Conservation (phyloP, 257 asterid species). For the Solanum medicagineum region DNA sequence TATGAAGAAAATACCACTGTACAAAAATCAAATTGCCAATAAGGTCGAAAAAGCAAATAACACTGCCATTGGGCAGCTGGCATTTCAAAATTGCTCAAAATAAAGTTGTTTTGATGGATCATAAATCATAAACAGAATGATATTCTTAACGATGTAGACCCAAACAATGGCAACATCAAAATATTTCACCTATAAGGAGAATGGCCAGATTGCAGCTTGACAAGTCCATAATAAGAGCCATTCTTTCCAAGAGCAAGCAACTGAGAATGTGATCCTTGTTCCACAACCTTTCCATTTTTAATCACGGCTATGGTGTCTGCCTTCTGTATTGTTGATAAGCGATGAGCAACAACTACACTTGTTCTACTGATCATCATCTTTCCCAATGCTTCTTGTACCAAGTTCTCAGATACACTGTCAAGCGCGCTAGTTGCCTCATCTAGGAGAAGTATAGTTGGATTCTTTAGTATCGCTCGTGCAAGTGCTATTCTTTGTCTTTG, state of each 20-base stretch:
- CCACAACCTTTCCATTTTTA: conserved; percentile 51
- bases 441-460: conserved; percentile 56
- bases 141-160: neutral
- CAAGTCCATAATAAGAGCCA: conserved; percentile 48
- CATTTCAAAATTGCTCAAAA: neutral
- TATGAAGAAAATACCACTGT: neutral
- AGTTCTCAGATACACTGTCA: conserved; percentile 44
- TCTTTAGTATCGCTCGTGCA: conserved; percentile 63
- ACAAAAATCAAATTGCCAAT: neutral
- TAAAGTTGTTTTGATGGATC: neutral
- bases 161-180: neutral
- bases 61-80: neutral
- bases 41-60: neutral
- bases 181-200: conserved; percentile 1
- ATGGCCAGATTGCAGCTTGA: conserved; percentile 29
- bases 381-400: conserved; percentile 60
- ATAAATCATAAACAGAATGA: neutral
- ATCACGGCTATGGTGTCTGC: conserved; percentile 51
- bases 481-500: conserved; percentile 65
- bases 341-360: conserved; percentile 57
- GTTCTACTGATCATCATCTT: conserved; percentile 52
- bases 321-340: conserved; percentile 53
- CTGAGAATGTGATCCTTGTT: conserved; percentile 53
- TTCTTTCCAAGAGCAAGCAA: conserved; percentile 24
- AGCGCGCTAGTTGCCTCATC: conserved; percentile 77